Percentiles rank a stretch among this genome's conserved stretches.
phyloP scores from a whole-genome alignment of 768 basidiomycete genomes.

The Trichaptum fuscoviolaceum region DNA sequence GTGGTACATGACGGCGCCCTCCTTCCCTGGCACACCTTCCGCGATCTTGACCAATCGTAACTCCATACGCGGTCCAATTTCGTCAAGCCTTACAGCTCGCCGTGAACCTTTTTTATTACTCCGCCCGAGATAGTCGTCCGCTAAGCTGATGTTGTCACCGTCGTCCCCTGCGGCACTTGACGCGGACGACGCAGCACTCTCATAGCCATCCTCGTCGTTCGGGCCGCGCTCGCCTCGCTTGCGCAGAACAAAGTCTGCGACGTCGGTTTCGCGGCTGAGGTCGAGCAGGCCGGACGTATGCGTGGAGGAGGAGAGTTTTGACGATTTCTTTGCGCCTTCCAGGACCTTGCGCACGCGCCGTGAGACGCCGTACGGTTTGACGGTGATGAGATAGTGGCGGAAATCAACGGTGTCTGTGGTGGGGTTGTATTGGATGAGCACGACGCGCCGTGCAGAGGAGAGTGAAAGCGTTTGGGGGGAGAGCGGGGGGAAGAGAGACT shows the following conservation, averaged over 20 bases:
- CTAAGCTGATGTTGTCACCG: slow-evolving; percentile 71
- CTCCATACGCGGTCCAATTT: slow-evolving; percentile 95
- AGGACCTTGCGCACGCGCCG: slow-evolving; percentile 85
- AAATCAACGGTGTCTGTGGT: slow-evolving; percentile 84
- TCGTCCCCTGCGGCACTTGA: slow-evolving; percentile 85
- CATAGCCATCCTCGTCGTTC: slow-evolving; percentile 59
- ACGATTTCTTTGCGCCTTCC: slow-evolving; percentile 45
- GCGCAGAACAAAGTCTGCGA: slow-evolving; percentile 89
- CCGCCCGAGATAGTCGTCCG: slow-evolving; percentile 90
- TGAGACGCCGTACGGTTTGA: slow-evolving; percentile 92
- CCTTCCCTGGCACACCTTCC: slow-evolving; percentile 90
- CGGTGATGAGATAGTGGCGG: slow-evolving; percentile 92
- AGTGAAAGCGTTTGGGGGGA: slow-evolving; percentile 73
- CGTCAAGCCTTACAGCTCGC: slow-evolving; percentile 87
- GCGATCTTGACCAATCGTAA: slow-evolving; percentile 87
- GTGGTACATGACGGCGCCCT: slow-evolving; percentile 91
- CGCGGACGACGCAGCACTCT: slow-evolving; percentile 75
- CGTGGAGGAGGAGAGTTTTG: slow-evolving; percentile 23
- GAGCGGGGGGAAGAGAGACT: slow-evolving; percentile 93
- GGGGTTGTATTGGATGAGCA: slow-evolving; percentile 87
- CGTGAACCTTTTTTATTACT: slow-evolving; percentile 91
- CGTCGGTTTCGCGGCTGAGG: slow-evolving; percentile 86
- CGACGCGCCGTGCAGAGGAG: slow-evolving; percentile 88
- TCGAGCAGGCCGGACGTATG: slow-evolving; percentile 50
- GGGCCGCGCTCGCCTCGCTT: slow-evolving; percentile 52